A percentile compares a stretch with the other conserved stretches of the same genome.
Evolutionary conservation across 345 rosid genomes (phyloP).

Genomic region (Carallia brachiata): DNA sequence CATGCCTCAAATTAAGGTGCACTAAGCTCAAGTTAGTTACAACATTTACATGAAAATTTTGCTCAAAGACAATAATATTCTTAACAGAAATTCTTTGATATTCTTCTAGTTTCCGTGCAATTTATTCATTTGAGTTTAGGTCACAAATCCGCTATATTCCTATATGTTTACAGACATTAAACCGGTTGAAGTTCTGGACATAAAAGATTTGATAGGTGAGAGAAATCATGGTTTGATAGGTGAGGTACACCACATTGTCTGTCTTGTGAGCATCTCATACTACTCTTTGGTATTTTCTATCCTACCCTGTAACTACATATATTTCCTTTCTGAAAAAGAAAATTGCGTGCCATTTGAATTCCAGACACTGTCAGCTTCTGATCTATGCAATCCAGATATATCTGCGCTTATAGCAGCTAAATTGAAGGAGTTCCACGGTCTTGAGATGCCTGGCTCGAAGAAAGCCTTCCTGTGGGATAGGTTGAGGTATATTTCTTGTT

Average conservation of each 20-base stretch:
- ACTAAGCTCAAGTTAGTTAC: too few species aligned
- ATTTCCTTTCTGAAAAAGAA: neutral
- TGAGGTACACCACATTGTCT: neutral
- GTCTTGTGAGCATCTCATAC: neutral
- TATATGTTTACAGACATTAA: neutral
- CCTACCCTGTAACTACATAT: too few species aligned
- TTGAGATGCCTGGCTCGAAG: slow-evolving; percentile 32
- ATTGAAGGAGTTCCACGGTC: slow-evolving; percentile 32
- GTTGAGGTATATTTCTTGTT: slow-evolving; percentile 20
- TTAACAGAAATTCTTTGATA: too few species aligned
- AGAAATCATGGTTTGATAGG: neutral
- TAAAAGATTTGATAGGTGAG: neutral
- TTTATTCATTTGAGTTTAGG: neutral
- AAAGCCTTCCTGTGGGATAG: slow-evolving; percentile 21
- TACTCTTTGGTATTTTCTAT: too few species aligned
- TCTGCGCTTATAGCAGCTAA: slow-evolving; percentile 34
- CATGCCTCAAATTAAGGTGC: too few species aligned
- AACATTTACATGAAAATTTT: too few species aligned
- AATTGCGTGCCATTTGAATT: slow-evolving; percentile 1
- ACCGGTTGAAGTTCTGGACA: neutral
- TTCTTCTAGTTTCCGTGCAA: neutral
- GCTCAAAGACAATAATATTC: too few species aligned
- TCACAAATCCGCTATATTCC: neutral
- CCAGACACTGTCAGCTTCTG: slow-evolving; percentile 32
- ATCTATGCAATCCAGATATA: slow-evolving; percentile 27